phyloP scores from a whole-genome alignment of 2,329 filamentous ascomycete species.

The Fusarium solani-melongenae region DNA sequence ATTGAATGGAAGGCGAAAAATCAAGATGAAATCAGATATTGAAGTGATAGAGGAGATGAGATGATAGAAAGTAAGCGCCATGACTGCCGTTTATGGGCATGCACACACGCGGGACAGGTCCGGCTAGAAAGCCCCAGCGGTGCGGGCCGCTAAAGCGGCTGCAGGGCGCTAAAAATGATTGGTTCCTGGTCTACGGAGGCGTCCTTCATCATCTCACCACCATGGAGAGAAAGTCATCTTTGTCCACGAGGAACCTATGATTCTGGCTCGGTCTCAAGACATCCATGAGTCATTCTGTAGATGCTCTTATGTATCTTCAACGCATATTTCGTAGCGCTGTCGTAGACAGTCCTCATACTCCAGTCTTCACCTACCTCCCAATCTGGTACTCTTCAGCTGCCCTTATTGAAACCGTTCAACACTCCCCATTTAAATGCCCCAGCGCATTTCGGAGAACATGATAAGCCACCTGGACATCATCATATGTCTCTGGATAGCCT shows the following conservation, averaged over 20 bases:
- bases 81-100: background rate
- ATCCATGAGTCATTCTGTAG: background rate
- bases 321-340: background rate
- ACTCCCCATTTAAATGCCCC: background rate
- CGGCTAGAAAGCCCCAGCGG: background rate
- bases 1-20: background rate
- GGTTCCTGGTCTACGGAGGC: background rate
- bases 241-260: no score
- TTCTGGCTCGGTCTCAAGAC: no score
- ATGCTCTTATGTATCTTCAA: background rate
- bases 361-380: background rate
- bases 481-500: background rate
- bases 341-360: background rate
- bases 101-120: background rate
- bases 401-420: background rate
- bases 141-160: background rate
- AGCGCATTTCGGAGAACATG: background rate
- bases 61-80: background rate
- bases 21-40: background rate
- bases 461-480: background rate
- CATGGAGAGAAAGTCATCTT: background rate
- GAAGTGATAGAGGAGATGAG: background rate
- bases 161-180: background rate
- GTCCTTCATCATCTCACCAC: background rate
- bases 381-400: background rate